Evolutionary conservation across 768 basidiomycete species (phyloP), one percentile per base, ranked within the genome.

Genomic region (Tulasnella sp.): DNA sequence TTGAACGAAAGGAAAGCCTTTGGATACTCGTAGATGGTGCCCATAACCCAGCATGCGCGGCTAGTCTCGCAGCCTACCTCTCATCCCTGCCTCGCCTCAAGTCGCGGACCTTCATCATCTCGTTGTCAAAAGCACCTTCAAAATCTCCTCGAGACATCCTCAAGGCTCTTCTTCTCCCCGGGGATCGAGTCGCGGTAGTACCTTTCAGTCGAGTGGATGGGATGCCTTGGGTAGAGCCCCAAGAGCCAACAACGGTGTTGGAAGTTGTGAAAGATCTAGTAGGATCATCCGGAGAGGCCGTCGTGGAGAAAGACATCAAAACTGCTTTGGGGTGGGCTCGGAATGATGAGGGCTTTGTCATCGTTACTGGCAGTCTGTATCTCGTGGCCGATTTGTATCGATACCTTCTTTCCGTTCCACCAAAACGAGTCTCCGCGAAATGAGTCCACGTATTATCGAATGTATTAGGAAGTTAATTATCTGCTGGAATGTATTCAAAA

Each of bases 331-430:
- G 80, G n/a, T 85, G 83, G 81, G 80, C 81, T 26, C 1, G 29
- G 69, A 72, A 36, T 26, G 69, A 74, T 62, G 77, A 79, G 0
- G 79, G 77, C n/a, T 77, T 94, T 68, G 84, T 90, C 0, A 85
- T 97, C 12, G 77, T 96, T 0, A 90, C 93, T 29, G 97, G 96
- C 42, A 98, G 97, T 80, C 79, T 98, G 76, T 99, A 99, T 81
- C 85, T 98, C 42, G 92, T 94, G 1, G 94, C 94, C 11, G 96
- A 98, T 81, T 88, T 95, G 71, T 97, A 96, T 81, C 83, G 94
- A 72, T 76, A 89, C 35, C 79, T 76, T 26, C 52, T 29, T 3
- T 8, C 52, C 1, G 4, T 29, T 9, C 6, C 4, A 59, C 11
- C 5, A 59, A 14, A 59, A 14, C 17, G 52, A 11, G 52, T 29